Base-by-base conservation (phyloP, 257 asterid genomes). In the Paraleonurus japonicus region DNA sequence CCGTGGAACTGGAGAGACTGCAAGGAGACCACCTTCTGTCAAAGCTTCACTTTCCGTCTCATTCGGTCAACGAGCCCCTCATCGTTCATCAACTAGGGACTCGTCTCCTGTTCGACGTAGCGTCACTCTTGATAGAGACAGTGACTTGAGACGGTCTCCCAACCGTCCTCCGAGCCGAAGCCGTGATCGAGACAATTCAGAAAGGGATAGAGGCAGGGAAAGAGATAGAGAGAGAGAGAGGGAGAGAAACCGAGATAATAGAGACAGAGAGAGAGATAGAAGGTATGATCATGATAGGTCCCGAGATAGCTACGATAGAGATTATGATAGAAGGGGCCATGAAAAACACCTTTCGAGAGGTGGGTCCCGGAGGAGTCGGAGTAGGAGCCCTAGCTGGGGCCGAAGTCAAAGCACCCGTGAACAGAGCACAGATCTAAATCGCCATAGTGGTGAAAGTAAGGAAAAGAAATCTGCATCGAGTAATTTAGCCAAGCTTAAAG, bases 61-160 rank as follows among this genome's bases (percentile, higher is more conserved):
- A 11, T 92, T 92, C 65, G 96, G 98, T 70, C 98, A 92, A 79
- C 96, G 97, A 9, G 98, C 97, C 67, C 98, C 98, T 62, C 98
- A 92, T 72, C 98, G 98, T 74, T 90, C 97, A 70, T 87, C 96
- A 51, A 92, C 98, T 41, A 80, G 98, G 81, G 98, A 83, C 76
- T 92, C 97, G 24, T 90, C 98, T 73, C 98, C 98, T 9, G 92
- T 92, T 62, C 90, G 97, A 4, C 95, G 97, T 17, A 81, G 84
- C 4, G 48, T 77, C 32, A 77, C 88, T 28, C 82, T 73, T 65
- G 95, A 84, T 59, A 79, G 89, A 67, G 90, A 85, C 15, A 84
- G 77, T 51, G 88, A 80, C 62, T 80, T 85, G 5, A 81, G 80
- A 78, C 82, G 78, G 62, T 88, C 96, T 68, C 90, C 98, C 35